Percentiles rank a stretch among this genome's conserved stretches.
Conservation (phyloP, 2,329 filamentous ascomycete genomes). For the Reticulascus tulasneorum region DNA sequence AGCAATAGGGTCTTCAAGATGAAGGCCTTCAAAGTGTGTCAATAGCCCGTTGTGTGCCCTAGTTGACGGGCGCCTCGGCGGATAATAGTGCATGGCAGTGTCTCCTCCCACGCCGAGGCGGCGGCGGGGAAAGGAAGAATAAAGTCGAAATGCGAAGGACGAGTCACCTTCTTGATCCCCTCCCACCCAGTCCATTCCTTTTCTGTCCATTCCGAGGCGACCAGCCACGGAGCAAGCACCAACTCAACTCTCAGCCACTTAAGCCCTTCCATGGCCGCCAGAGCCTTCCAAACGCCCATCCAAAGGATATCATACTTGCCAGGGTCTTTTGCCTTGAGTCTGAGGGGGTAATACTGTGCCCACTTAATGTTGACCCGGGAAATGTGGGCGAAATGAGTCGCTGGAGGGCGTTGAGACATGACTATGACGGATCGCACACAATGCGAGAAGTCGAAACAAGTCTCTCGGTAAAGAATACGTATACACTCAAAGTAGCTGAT, state of each 20-base stretch:
- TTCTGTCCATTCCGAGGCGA: slow-evolving; percentile 5
- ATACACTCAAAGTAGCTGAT: slow-evolving; percentile 15
- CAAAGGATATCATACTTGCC: slow-evolving; percentile 7
- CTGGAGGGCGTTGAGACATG: slow-evolving; percentile 5
- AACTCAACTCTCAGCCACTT: slow-evolving; percentile 14
- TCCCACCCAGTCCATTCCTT: slow-evolving; percentile 10
- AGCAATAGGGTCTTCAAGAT: slow-evolving; percentile 1
- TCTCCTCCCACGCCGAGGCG: slow-evolving; percentile 11
- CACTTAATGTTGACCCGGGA: slow-evolving; percentile 7
- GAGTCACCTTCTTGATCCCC: slow-evolving; percentile 12
- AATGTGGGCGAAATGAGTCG: slow-evolving; percentile 4
- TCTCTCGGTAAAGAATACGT: slow-evolving; percentile 11
- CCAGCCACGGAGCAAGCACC: not conserved
- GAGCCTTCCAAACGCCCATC: slow-evolving; percentile 9
- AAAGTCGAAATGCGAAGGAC: slow-evolving; percentile 13
- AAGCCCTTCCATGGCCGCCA: slow-evolving; percentile 14
- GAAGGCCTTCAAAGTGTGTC: slow-evolving; percentile 1
- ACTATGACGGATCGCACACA: not conserved
- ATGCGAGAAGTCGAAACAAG: slow-evolving; percentile 14
- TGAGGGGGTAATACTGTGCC: slow-evolving; percentile 1
- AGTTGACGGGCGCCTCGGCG: slow-evolving; percentile 4
- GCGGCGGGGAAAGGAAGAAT: slow-evolving; percentile 14
- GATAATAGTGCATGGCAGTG: slow-evolving; percentile 13
- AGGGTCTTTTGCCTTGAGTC: not conserved
- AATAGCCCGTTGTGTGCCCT: not conserved